Base-by-base conservation (phyloP, 768 basidiomycete genomes). In the Hortiboletus campestris region DNA sequence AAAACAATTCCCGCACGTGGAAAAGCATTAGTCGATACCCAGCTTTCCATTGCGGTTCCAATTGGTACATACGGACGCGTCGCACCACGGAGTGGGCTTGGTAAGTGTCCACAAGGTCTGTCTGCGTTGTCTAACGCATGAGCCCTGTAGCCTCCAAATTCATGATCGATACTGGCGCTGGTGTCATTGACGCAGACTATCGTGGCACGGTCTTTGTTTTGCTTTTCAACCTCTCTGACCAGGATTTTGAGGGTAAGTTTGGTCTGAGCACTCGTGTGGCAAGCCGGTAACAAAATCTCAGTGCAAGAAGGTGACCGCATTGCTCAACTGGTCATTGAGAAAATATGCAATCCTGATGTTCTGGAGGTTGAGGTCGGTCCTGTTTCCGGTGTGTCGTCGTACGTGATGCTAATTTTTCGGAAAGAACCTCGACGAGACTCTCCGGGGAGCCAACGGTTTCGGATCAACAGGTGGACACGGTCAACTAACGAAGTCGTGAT, bases 151-250 rank as follows among this genome's bases (percentile, higher is more conserved):
- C 97, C 19, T 90, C 91, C 16, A 99, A 99, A 69, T 94, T 92
- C 71, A 94, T 93, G 85, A 98, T 98, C 55, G 91, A 95, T 67
- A 98, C 96, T 1, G 97, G 97, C 2, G 97, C 97, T 12, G 97
- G 96, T 20, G 97, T 99, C 8, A 83, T 99, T 48, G 97, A 99
- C 60, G 91, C 93, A 8, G 97, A 99, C 71, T 98, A 99, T 72
- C 81, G 97, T 50, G 97, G 97, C 20, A 77, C 85, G 13, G 83
- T 99, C 44, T 94, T 88, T 66, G 91, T 98, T 35, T 78, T 99
- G 29, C 78, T 99, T 42, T 98, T 93, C 83, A 98, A 99, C 69
- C 82, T 86, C 53, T 89, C 89, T 0, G 92, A 97, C 70, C 78
- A 83, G 55, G 93, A 98, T 64, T 99, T 98, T 67, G 76, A 88